Evolutionary conservation across 768 basidiomycete species (phyloP).

Genomic region (Tylopilus subfusipes): DNA sequence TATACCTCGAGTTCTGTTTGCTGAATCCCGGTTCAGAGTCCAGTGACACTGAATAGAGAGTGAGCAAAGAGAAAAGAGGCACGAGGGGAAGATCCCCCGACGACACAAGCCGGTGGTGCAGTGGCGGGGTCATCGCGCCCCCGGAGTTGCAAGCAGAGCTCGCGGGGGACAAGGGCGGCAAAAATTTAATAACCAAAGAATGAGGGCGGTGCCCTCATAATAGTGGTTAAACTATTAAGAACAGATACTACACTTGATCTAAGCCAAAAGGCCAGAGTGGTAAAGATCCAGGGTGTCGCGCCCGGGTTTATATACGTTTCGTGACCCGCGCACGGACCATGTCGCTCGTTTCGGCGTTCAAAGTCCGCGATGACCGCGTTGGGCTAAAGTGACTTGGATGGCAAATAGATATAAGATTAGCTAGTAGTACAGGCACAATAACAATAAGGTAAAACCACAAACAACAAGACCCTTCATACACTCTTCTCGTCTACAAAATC

Average conservation of each 20-base stretch:
- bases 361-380: not conserved
- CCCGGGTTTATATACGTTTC: slow-evolving; percentile 10
- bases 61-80: slow-evolving; percentile 18
- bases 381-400: not conserved
- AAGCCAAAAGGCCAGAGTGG: slow-evolving; percentile 58
- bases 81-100: slow-evolving; percentile 49
- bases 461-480: not conserved
- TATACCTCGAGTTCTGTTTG: slow-evolving; percentile 9
- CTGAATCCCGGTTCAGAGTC: not conserved
- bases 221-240: slow-evolving; percentile 61
- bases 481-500: slow-evolving; percentile 38
- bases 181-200: slow-evolving; percentile 52
- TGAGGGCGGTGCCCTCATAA: slow-evolving; percentile 51
- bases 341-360: not conserved
- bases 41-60: not conserved
- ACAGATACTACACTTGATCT: slow-evolving; percentile 77
- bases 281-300: not conserved
- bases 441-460: too few species aligned
- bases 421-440: not conserved
- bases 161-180: slow-evolving; percentile 24
- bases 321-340: slow-evolving; percentile 17
- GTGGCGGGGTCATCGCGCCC: slow-evolving; percentile 39
- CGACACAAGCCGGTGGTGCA: slow-evolving; percentile 52
- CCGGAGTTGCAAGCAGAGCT: slow-evolving; percentile 44
- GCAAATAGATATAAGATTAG: not conserved